These are phyloP conservation scores for Huiozyma sinensis DNA, from an alignment of 805 yeast species.

Conservation along the genomic window DNA sequence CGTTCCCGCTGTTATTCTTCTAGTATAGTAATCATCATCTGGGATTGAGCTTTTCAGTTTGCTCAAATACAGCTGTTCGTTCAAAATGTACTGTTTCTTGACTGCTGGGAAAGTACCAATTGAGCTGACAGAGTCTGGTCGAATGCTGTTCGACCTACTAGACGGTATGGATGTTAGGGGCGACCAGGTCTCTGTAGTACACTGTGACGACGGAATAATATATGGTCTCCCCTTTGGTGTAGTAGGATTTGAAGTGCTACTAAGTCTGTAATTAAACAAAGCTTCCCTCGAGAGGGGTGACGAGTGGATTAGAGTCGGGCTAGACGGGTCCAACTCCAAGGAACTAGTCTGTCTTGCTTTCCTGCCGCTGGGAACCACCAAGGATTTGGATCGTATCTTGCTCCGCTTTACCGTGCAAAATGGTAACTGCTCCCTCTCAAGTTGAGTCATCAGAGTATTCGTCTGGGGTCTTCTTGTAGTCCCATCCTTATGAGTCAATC, in stretches of 20 bases:
- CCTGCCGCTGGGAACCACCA: not conserved
- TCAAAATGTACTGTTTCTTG: constrained; percentile 32
- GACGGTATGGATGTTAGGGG: not conserved
- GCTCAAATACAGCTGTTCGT: constrained; percentile 56
- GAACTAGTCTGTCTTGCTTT: not conserved
- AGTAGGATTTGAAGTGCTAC: not conserved
- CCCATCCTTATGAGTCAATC: no score
- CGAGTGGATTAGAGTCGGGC: not conserved
- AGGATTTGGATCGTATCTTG: no score
- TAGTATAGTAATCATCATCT: constrained; percentile 70
- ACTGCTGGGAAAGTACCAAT: constrained; percentile 10
- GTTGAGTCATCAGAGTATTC: no score
- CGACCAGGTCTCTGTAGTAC: not conserved
- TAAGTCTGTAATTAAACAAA: not conserved
- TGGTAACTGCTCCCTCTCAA: no score
- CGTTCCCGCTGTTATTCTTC: constrained; percentile 38
- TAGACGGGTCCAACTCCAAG: not conserved
- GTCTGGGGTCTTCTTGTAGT: no score
- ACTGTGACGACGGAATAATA: no score
- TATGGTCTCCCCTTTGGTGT: not conserved
- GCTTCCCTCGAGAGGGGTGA: not conserved
- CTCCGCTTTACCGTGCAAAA: no score
- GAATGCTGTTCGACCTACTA: not conserved
- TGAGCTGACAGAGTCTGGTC: not conserved
- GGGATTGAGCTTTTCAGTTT: constrained; percentile 48